A percentile compares a stretch with the other conserved stretches of the same genome.
Evolutionary conservation across 495 filamentous ascomycete species (phyloP).

Genomic region (Tetracladium setigerum): DNA sequence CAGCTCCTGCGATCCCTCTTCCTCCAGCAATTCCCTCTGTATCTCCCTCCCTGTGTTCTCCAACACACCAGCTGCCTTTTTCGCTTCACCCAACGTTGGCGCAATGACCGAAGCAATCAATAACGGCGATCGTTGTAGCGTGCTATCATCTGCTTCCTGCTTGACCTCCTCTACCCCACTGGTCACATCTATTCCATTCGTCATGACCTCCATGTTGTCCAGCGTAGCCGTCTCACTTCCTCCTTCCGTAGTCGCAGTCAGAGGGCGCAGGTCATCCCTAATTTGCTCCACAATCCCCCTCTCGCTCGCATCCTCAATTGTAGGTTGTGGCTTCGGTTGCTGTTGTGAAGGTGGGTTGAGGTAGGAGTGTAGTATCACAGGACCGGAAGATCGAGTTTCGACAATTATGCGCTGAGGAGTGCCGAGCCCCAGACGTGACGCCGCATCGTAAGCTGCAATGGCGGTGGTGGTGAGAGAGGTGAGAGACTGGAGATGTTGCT

Average conservation of each 20-base stretch:
- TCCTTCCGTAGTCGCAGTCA: constrained; percentile 12
- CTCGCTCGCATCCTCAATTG: neutral
- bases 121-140: constrained; percentile 7
- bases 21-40: constrained; percentile 16
- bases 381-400: constrained; percentile 26
- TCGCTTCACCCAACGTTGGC: constrained; percentile 9
- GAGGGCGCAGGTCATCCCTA: constrained; percentile 13
- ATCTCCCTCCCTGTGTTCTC: constrained; percentile 18
- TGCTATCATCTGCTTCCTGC: constrained; percentile 6
- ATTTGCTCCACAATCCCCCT: constrained; percentile 15
- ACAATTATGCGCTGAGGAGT: constrained; percentile 32
- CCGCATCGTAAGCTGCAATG: constrained; percentile 30
- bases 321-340: neutral
- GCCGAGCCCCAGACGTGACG: constrained; percentile 30
- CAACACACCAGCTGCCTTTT: constrained; percentile 15
- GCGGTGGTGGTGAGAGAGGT: constrained; percentile 29
- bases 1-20: constrained; percentile 2
- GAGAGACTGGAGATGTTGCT: constrained; percentile 23
- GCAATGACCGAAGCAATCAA: constrained; percentile 19
- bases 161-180: neutral
- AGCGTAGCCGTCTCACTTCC: neutral
- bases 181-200: constrained; percentile 6
- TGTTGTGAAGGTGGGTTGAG: constrained; percentile 8
- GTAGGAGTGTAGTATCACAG: constrained; percentile 26
- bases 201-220: constrained; percentile 3